These are phyloP conservation scores for Friedmanniomyces endolithicus DNA, from an alignment of 495 filamentous ascomycete species.

Conservation along the genomic window DNA sequence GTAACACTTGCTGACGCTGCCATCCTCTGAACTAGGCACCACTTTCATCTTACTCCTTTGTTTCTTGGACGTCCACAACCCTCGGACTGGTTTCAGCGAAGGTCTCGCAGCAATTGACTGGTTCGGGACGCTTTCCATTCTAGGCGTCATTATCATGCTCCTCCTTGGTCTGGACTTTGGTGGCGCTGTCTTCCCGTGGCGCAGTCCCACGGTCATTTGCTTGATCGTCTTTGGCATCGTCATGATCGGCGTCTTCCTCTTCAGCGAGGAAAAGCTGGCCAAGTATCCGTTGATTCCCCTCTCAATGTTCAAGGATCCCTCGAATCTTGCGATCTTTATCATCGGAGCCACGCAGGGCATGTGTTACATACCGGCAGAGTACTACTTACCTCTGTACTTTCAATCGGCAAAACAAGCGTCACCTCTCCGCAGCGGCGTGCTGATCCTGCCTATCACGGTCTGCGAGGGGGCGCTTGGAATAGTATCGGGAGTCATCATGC, in stretches of 20 bases:
- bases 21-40: background rate
- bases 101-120: constrained; percentile 40
- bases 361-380: constrained; percentile 41
- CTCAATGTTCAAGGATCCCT: constrained; percentile 21
- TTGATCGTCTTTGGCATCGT: constrained; percentile 29
- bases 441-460: constrained; percentile 42
- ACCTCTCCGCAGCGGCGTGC: constrained; percentile 40
- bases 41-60: constrained; percentile 46
- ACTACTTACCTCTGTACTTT: constrained; percentile 48
- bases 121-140: constrained; percentile 33
- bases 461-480: constrained; percentile 40
- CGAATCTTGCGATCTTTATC: constrained; percentile 30
- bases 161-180: constrained; percentile 32
- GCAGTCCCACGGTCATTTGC: constrained; percentile 28
- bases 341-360: constrained; percentile 38
- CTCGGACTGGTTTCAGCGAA: constrained; percentile 40
- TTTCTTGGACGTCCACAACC: constrained; percentile 49
- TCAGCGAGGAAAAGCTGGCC: constrained; percentile 27
- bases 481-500: constrained; percentile 41
- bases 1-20: too few species aligned
- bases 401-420: constrained; percentile 41
- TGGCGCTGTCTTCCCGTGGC: constrained; percentile 28
- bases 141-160: constrained; percentile 28
- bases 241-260: constrained; percentile 27
- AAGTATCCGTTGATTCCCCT: constrained; percentile 31